Conservation (phyloP, 73 alveolate genomes). For the Paramecium tetraurelia region DNA sequence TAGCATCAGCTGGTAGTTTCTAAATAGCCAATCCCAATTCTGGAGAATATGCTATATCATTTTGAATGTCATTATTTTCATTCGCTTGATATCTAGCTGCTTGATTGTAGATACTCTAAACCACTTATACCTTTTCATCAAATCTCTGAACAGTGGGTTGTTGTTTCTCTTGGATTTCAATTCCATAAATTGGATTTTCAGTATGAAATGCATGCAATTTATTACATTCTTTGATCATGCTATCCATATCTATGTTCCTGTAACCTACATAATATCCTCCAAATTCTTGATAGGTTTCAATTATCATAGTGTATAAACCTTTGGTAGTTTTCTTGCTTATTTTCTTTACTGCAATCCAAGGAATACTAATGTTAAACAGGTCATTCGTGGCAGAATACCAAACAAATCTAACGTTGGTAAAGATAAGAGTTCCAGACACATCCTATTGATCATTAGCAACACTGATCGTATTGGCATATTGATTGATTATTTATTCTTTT, state of each 20-base stretch:
- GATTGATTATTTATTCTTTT: conserved; percentile 5
- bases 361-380: not conserved
- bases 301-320: not conserved
- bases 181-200: conserved; percentile 30
- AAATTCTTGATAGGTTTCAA: conserved; percentile 1
- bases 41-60: not conserved
- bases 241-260: not conserved
- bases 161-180: not conserved
- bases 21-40: conserved; percentile 1
- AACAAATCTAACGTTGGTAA: conserved; percentile 12
- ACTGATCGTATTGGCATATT: not conserved
- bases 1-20: not conserved
- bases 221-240: not conserved
- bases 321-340: not conserved
- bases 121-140: not conserved
- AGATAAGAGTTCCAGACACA: not conserved
- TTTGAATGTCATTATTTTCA: not conserved
- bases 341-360: conserved; percentile 7
- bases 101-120: not conserved
- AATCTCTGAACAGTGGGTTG: not conserved
- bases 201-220: not conserved
- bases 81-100: not conserved
- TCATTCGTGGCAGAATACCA: conserved; percentile 24
- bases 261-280: conserved; percentile 14
- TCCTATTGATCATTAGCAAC: conserved; percentile 3